Conservation (phyloP, 345 rosid genomes). For the Camelina hispida region DNA sequence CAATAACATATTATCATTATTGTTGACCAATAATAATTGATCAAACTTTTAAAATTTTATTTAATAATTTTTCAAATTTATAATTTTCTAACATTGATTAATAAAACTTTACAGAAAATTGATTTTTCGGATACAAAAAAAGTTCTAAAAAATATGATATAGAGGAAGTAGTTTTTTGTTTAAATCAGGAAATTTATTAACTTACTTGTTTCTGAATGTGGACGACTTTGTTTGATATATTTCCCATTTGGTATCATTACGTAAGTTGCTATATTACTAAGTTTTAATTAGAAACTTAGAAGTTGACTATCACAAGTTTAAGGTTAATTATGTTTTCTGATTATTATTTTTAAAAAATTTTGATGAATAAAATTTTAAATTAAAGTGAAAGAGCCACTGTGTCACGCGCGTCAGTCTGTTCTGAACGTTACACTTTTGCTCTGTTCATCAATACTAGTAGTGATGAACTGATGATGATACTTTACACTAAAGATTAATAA, state of each 20-base stretch:
- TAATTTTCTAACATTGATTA: too few relatives aligned
- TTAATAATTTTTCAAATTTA: too few relatives aligned
- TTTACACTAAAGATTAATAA: slow-evolving; percentile 7
- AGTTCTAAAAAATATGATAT: too few relatives aligned
- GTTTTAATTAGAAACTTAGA: background rate
- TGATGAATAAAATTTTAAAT: slow-evolving; percentile 7
- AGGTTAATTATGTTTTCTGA: background rate
- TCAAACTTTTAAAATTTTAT: too few relatives aligned
- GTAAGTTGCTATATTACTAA: background rate
- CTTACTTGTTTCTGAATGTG: too few relatives aligned
- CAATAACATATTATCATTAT: too few relatives aligned
- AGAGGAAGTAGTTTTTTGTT: too few relatives aligned
- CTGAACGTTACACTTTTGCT: slow-evolving; percentile 21
- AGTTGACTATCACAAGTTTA: background rate
- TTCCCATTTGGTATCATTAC: slow-evolving; percentile 12
- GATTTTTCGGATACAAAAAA: too few relatives aligned
- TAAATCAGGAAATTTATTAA: too few relatives aligned
- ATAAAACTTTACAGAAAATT: too few relatives aligned
- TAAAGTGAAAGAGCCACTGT: slow-evolving; percentile 10
- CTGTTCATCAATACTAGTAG: background rate
- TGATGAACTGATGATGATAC: background rate
- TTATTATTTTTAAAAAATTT: background rate
- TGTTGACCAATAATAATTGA: too few relatives aligned
- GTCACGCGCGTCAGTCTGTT: slow-evolving; percentile 22
- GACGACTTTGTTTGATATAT: slow-evolving; percentile 3